Base-by-base conservation (phyloP, 345 rosid species). In the Brassica incana region DNA sequence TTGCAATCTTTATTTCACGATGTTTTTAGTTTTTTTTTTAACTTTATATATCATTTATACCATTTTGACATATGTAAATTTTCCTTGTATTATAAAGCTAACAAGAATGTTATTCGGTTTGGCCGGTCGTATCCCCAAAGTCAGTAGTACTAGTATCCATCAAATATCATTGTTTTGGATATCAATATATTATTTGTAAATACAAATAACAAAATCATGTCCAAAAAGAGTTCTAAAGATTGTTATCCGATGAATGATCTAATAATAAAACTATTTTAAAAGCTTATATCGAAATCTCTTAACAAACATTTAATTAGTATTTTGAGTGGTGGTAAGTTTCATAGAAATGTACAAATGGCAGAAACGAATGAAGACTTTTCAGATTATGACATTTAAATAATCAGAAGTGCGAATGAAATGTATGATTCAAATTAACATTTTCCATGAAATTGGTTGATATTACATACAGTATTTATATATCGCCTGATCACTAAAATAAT, bases 321-420 rank as follows among this genome's bases (percentile, higher is more conserved):
- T 69, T 52, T 70, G 2, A n/a, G 48, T 4, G 16, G 16, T 70
- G 15, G 54, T 30, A 72, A 72, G 66, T 59, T 72, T 33, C 36
- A 33, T 33, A 33, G 36, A 33, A 33, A 1, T 33, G 36, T 71
- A 58, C 14, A 71, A 71, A 71, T 59, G 54, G 75, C 8, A 36
- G 2, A 32, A 35, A 71, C 54, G 38, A 36, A 35, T 2, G 75
- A 56, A 59, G 15, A 56, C 36, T 36, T 35, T 59, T 18, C 50
- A 14, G 18, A 50, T 9, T 9, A 50, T 14, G 67, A 8, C 38
- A 4, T 8, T 54, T 7, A 50, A 72, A 58, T 50, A 59, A 35
- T 72, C 20, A 35, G 52, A 35, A 60, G 2, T 60, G 56, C 18
- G 25, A 61, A 25, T 72, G 25, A 38, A 59, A 12, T 20, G 63